Evolutionary conservation across 2,329 filamentous ascomycete genomes (phyloP).

Genomic region (Alternaria postmessia): DNA sequence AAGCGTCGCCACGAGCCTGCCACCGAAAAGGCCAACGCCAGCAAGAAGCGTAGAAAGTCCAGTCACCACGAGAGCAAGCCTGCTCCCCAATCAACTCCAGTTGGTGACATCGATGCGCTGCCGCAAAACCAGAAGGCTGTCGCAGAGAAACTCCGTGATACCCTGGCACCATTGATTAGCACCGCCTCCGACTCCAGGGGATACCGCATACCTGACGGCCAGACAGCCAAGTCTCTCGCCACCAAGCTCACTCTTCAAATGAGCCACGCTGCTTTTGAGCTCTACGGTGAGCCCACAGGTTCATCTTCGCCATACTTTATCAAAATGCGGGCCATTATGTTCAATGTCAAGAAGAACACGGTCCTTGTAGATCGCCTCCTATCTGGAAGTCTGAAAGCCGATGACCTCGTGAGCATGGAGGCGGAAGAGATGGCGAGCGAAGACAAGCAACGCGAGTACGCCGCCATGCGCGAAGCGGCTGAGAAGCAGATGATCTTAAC

Average conservation of each 20-base stretch:
- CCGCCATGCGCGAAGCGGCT: constrained; percentile 77
- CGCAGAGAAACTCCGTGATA: constrained; percentile 75
- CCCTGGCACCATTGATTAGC: constrained; percentile 72
- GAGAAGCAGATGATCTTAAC: constrained; percentile 88
- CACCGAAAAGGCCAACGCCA: constrained; percentile 42
- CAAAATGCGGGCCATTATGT: constrained; percentile 78
- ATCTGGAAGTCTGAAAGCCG: constrained; percentile 73
- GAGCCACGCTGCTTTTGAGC: constrained; percentile 72
- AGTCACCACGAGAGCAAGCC: constrained; percentile 40
- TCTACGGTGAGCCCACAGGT: constrained; percentile 59
- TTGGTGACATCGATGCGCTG: constrained; percentile 48
- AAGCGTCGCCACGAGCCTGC: constrained; percentile 48
- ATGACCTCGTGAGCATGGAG: constrained; percentile 86
- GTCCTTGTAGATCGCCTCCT: constrained; percentile 79
- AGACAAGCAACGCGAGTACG: constrained; percentile 80
- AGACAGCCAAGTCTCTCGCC: constrained; percentile 70
- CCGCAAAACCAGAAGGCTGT: constrained; percentile 73
- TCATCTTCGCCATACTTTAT: constrained; percentile 61
- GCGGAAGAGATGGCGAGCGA: constrained; percentile 91
- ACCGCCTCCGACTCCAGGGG: constrained; percentile 71
- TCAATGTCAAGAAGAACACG: constrained; percentile 89
- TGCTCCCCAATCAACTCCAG: constrained; percentile 16
- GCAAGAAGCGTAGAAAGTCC: constrained; percentile 50
- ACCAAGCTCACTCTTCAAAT: constrained; percentile 79
- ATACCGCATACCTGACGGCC: constrained; percentile 69